These are phyloP conservation scores for Zelopaecilomyces penicillatus DNA, from an alignment of 2,329 filamentous ascomycete species.

Conservation along the genomic window DNA sequence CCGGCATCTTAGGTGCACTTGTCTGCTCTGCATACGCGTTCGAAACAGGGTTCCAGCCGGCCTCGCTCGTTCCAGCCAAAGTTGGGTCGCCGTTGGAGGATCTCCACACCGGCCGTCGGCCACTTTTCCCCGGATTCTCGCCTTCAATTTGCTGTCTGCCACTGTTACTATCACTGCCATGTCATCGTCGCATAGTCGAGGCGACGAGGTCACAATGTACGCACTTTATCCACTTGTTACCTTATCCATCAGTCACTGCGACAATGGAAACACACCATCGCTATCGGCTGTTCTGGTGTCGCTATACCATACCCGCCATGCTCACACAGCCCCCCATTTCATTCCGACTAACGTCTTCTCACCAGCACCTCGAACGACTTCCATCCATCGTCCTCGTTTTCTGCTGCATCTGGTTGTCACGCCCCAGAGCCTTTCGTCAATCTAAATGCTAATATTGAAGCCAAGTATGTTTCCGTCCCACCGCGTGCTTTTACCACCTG, in stretches of 20 bases:
- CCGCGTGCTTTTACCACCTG: neutral
- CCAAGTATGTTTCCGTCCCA: slow-evolving; percentile 27
- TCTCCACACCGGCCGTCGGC: slow-evolving; percentile 8
- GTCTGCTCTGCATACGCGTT: too few species aligned
- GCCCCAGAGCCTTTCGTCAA: slow-evolving; percentile 28
- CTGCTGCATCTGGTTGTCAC: slow-evolving; percentile 28
- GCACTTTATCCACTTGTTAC: neutral
- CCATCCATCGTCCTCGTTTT: slow-evolving; percentile 21
- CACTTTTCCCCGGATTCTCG: slow-evolving; percentile 10
- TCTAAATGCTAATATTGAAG: slow-evolving; percentile 38
- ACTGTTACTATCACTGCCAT: slow-evolving; percentile 8
- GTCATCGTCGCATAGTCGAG: slow-evolving; percentile 15
- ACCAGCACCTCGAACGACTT: slow-evolving; percentile 18
- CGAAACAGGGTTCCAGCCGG: too few species aligned
- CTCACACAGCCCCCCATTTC: neutral
- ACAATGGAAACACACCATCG: too few species aligned
- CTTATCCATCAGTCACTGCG: too few species aligned
- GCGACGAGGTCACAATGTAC: slow-evolving; percentile 20
- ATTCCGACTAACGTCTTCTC: slow-evolving; percentile 12
- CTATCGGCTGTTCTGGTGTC: too few species aligned
- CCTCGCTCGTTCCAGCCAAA: too few species aligned
- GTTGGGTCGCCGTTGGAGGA: neutral
- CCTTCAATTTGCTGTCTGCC: slow-evolving; percentile 1
- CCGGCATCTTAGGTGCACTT: too few species aligned
- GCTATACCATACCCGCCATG: neutral